These are phyloP conservation scores for Hypoxylon subgilvum DNA, from an alignment of 495 filamentous ascomycete genomes.

Conservation along the genomic window DNA sequence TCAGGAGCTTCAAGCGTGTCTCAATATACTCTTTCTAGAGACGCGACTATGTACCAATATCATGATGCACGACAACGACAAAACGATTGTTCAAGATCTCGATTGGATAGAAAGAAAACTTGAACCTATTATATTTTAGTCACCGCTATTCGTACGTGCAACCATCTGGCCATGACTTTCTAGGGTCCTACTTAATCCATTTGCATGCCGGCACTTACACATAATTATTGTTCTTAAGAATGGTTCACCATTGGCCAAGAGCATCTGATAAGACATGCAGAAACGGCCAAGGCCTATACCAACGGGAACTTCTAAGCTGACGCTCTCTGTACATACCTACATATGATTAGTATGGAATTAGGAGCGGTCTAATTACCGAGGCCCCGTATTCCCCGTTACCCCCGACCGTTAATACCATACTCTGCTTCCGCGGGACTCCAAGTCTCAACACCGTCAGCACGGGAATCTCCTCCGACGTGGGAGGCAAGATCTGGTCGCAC, in stretches of 20 bases:
- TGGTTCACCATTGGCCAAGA: constrained; percentile 1
- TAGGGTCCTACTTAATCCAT: neutral
- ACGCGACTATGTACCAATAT: constrained; percentile 25
- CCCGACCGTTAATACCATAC: too few species aligned
- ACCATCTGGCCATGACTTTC: neutral
- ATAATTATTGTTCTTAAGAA: neutral
- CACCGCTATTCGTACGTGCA: constrained; percentile 22
- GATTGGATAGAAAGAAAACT: constrained; percentile 28
- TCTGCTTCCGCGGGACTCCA: too few species aligned
- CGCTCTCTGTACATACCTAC: constrained; percentile 2
- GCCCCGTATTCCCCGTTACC: too few species aligned
- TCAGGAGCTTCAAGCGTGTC: constrained; percentile 1
- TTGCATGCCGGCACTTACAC: constrained; percentile 10
- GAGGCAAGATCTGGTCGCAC: constrained; percentile 25
- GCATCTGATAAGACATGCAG: constrained; percentile 21
- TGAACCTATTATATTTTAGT: constrained; percentile 6
- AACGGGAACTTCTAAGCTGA: neutral
- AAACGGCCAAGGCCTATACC: constrained; percentile 9
- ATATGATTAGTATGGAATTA: too few species aligned
- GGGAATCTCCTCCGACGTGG: constrained; percentile 10
- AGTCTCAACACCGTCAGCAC: constrained; percentile 8
- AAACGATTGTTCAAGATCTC: constrained; percentile 12
- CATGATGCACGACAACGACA: constrained; percentile 27
- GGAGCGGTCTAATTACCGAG: too few species aligned
- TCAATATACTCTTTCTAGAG: constrained; percentile 24